Evolutionary conservation across 2,329 filamentous ascomycete genomes (phyloP), one percentile per base, ranked within the genome.

Genomic region (Phialophora verrucosa): DNA sequence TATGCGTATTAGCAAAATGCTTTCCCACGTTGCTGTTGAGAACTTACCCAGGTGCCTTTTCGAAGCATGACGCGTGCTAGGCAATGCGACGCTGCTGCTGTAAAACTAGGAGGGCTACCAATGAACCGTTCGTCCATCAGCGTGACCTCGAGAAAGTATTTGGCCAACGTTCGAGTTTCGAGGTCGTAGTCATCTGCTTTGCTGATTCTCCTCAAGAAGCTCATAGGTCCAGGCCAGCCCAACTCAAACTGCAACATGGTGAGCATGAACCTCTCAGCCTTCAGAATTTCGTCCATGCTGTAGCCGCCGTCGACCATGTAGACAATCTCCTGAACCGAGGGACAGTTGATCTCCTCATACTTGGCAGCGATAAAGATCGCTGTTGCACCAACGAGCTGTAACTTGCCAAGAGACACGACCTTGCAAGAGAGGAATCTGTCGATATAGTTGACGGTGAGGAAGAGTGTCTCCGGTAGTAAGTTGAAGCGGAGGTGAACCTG

Each of bases 71-170:
- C 79, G 66, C 94, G 90, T 49, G 95, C 91, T 59, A 99, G 83
- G 76, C 93, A 98, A 78, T 99, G 95, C 27, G 95, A 91, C 31
- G 91, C 94, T 20, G 95, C 95, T 63, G 95, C 91, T 60, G 94
- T 82, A 77, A 92, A 98, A 83, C 93, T 97, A 1, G 94, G 91
- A 35, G 92, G 91, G 73, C 90, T 92, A 29, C 91, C 92, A 42
- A 99, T 92, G 75, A 99, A 98, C 23, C 94, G 91, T 83, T 98
- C 93, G 76, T 99, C 95, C 93, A 98, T 97, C 77, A 98, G 89
- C 44, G 93, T 96, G 63, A 98, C 87, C 78, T 99, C 95, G 29
- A 99, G 84, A 79, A 99, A 97, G 81, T 99, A 99, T 81, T 99
- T 99, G 73, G 95, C 93, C 62, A 99, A 83, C 4, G 95, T 98